Evolutionary conservation across 257 asterid species (phyloP), one percentile per base, ranked within the genome.

Genomic region (Solanum clarkiae): DNA sequence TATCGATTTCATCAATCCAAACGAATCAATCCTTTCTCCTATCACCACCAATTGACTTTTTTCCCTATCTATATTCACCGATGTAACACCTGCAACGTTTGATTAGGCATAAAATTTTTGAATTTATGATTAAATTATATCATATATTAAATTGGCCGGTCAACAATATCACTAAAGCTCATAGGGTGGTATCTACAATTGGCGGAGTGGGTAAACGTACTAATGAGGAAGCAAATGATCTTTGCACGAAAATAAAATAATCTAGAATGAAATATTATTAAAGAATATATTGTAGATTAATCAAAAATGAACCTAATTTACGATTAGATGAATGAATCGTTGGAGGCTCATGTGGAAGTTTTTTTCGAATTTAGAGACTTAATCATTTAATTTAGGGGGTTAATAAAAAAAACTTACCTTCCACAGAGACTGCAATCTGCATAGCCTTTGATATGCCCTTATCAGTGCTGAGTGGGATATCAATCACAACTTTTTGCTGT

Each of bases 1-100:
- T 3, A 91, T 79, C 13, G 63, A 86, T 47, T 81, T 88, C 53
- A 83, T 87, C 86, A 91, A 88, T 45, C 32, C 22, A 55, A 84
- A 88, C 0, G 86, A 80, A 71, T 91, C 93, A 14, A 91, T 84
- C 20, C 87, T 89, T 54, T 91, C 93, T 62, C 93, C 92, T 20
- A 79, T 87, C 56, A 91, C 90, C 82, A 65, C 86, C 45, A 91
- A 17, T 45, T 22, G 80, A 4, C 72, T 85, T 6, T 71, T 87
- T 11, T 70, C 89, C 55, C 32, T 71, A 13, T 80, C 86, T 42
- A 84, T 16, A 8, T 55, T 87, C 80, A 89, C 90, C 7, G 87
- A 86, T 12, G 12, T 79, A 26, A 90, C 91, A 14, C 94, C 92
- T 90, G 60, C 70, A 54, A 0, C 10, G 0, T 63, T 63, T 63